Conservation (phyloP, 2,329 filamentous ascomycete genomes). For the Pyricularia grisea region DNA sequence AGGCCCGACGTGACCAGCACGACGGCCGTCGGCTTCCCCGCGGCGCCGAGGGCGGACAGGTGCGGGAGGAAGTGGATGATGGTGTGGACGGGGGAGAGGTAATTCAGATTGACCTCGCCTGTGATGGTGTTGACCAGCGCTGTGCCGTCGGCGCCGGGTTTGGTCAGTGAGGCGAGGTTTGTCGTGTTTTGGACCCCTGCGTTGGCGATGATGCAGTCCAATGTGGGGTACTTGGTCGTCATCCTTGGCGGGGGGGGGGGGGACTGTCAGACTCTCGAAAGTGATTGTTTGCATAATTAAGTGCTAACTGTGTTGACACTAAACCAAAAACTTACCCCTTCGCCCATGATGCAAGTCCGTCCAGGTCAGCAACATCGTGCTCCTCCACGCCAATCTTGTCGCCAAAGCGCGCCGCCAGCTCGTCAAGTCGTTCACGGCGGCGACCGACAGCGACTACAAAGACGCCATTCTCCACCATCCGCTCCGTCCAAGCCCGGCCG, state of each 20-base stretch:
- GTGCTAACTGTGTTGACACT: neutral
- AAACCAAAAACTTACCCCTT: conserved; percentile 18
- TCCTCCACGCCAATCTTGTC: conserved; percentile 27
- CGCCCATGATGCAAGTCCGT: conserved; percentile 30
- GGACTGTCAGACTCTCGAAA: neutral
- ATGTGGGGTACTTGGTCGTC: conserved; percentile 29
- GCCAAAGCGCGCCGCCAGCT: conserved; percentile 34
- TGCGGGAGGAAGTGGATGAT: conserved; percentile 14
- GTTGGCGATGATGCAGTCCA: conserved; percentile 49
- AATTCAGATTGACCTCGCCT: conserved; percentile 11
- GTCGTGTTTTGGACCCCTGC: conserved; percentile 41
- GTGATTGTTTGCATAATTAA: neutral
- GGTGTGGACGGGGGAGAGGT: conserved; percentile 14
- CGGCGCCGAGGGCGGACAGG: conserved; percentile 24
- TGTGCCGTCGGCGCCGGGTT: conserved; percentile 22
- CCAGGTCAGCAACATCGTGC: conserved; percentile 37
- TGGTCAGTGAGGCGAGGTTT: conserved; percentile 31
- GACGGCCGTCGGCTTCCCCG: conserved; percentile 9
- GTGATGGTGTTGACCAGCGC: conserved; percentile 22
- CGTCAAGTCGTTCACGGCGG: conserved; percentile 36
- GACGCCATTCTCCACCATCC: conserved; percentile 31
- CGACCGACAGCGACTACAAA: conserved; percentile 47
- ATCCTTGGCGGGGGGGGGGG: conserved; percentile 19
- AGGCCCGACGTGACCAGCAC: conserved; percentile 21
- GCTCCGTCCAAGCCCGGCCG: conserved; percentile 34